These are phyloP conservation scores for Calonectria pteridis DNA, from an alignment of 2,329 filamentous ascomycete species.

Conservation along the genomic window DNA sequence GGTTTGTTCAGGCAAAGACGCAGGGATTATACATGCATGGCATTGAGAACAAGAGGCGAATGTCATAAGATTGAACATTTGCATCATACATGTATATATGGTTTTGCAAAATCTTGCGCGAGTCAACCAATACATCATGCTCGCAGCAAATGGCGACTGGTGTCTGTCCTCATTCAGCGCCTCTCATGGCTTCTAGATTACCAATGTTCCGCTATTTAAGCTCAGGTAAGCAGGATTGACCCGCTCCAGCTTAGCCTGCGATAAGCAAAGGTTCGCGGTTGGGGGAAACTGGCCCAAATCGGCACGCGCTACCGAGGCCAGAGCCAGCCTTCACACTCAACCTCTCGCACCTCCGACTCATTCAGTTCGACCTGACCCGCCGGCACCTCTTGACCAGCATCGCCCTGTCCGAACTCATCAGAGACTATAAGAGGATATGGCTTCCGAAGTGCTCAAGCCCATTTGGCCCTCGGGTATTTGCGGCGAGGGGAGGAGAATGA, in stretches of 20 bases:
- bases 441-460: conserved; percentile 18
- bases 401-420: conserved; percentile 3
- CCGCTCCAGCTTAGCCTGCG: not conserved
- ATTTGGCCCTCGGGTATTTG: conserved; percentile 20
- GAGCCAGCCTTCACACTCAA: conserved; percentile 8
- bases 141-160: not conserved
- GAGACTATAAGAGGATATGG: conserved; percentile 11
- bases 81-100: not conserved
- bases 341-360: conserved; percentile 9
- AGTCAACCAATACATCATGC: not conserved
- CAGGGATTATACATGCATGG: not conserved
- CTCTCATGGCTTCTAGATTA: not conserved
- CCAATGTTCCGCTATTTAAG: conserved; percentile 7
- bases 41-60: not conserved
- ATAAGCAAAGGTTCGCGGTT: conserved; percentile 14
- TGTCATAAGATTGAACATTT: not conserved
- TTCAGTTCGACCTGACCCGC: not conserved
- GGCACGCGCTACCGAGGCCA: conserved; percentile 9
- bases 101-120: not conserved
- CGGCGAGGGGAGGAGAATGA: conserved; percentile 18
- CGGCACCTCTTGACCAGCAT: conserved; percentile 6
- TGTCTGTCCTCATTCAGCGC: not conserved
- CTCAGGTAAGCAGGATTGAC: conserved; percentile 19
- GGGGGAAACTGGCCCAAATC: conserved; percentile 6
- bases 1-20: not conserved